Evolutionary conservation across 192 early-diverging fungal species (phyloP).

Genomic region (Coemansia sp.): DNA sequence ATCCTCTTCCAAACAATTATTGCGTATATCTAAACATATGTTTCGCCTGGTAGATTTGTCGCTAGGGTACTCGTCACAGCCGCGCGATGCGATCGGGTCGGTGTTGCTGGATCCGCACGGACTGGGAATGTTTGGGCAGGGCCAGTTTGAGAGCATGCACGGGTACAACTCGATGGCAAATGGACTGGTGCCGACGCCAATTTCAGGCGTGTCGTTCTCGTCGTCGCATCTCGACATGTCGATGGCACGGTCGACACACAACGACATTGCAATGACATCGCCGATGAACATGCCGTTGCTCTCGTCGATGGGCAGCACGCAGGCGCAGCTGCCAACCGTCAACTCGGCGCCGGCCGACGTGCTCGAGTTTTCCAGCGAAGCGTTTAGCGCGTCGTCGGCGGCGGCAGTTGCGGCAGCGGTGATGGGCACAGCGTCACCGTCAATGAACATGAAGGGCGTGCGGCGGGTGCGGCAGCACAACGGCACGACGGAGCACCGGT

Average conservation of each 20-base stretch:
- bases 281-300: slow-evolving; percentile 12
- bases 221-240: slow-evolving; percentile 11
- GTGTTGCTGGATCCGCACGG: slow-evolving; percentile 25
- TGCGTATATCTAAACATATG: neutral
- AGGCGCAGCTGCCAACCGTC: slow-evolving; percentile 11
- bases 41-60: slow-evolving; percentile 30
- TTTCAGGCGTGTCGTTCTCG: slow-evolving; percentile 20
- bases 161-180: slow-evolving; percentile 14
- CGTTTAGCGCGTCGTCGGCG: slow-evolving; percentile 12
- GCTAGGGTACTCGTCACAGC: slow-evolving; percentile 33
- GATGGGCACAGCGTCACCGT: neutral
- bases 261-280: slow-evolving; percentile 1
- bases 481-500: slow-evolving; percentile 51
- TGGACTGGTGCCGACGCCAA: slow-evolving; percentile 26
- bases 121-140: slow-evolving; percentile 19
- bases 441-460: slow-evolving; percentile 2
- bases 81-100: slow-evolving; percentile 20
- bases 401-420: neutral
- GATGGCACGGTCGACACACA: slow-evolving; percentile 3
- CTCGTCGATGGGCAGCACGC: neutral
- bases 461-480: slow-evolving; percentile 26
- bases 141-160: slow-evolving; percentile 22
- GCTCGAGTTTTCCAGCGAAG: slow-evolving; percentile 35
- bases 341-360: slow-evolving; percentile 45
- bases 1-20: neutral